These are phyloP conservation scores for Schizothecium vesticola DNA, from an alignment of 495 filamentous ascomycete species.

Conservation along the genomic window DNA sequence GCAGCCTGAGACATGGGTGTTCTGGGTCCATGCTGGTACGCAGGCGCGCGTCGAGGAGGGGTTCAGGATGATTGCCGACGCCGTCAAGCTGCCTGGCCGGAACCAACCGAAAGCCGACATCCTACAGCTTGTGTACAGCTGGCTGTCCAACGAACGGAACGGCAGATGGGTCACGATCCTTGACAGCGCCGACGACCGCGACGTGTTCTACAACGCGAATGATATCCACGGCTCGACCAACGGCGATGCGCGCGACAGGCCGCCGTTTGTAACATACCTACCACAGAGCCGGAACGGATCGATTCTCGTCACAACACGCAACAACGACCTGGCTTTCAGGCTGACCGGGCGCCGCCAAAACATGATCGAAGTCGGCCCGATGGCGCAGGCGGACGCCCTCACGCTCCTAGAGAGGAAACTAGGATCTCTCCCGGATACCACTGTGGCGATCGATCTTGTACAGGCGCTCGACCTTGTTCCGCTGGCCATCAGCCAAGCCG, in stretches of 20 bases:
- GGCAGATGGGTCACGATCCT: slow-evolving; percentile 38
- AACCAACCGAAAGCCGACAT: too few relatives aligned
- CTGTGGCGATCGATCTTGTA: slow-evolving; percentile 23
- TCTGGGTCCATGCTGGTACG: slow-evolving; percentile 5
- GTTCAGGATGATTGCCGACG: too few relatives aligned
- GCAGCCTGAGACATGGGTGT: slow-evolving; percentile 9
- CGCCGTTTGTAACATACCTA: slow-evolving; percentile 29
- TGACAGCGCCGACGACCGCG: too few relatives aligned
- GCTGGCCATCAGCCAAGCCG: slow-evolving; percentile 48
- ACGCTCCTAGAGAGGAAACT: slow-evolving; percentile 30
- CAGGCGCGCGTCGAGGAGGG: slow-evolving; percentile 6
- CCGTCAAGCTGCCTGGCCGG: slow-evolving; percentile 30
- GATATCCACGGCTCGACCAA: not conserved
- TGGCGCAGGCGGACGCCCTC: slow-evolving; percentile 20
- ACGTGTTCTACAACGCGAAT: too few relatives aligned
- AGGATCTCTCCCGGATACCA: slow-evolving; percentile 6
- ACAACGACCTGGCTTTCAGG: slow-evolving; percentile 5
- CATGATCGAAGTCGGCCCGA: too few relatives aligned
- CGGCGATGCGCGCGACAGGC: not conserved
- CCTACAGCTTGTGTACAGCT: slow-evolving; percentile 34
- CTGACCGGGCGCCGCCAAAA: slow-evolving; percentile 1
- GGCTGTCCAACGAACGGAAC: slow-evolving; percentile 35
- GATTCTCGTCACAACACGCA: slow-evolving; percentile 2
- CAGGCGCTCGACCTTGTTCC: slow-evolving; percentile 29
- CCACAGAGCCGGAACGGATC: slow-evolving; percentile 36